These are phyloP conservation scores for Sequoiadendron giganteum DNA, from an alignment of 75 land plant genomes.

Conservation along the genomic window DNA sequence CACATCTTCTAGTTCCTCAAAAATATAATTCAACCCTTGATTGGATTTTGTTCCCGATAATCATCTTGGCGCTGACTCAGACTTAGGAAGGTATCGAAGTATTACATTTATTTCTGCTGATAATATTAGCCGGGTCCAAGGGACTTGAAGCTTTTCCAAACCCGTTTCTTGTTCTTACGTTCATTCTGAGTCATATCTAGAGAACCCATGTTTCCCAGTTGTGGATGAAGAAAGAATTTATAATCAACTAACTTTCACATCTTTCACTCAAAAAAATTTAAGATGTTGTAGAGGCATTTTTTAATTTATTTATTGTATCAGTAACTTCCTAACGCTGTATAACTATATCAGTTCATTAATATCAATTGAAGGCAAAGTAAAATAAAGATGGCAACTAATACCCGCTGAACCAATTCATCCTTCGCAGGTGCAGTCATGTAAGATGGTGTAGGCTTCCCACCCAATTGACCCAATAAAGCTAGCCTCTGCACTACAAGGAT, in stretches of 20 bases:
- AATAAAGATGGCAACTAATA: background rate
- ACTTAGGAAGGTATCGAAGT: no score
- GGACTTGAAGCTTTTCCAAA: no score
- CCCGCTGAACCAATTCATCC: slow-evolving; percentile 58
- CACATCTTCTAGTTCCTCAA: no score
- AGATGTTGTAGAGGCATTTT: background rate
- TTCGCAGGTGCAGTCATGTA: slow-evolving; percentile 53
- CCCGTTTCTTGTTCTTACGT: no score
- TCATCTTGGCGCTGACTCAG: no score
- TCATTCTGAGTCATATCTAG: background rate
- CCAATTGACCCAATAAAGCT: slow-evolving; percentile 28
- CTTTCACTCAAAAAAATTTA: background rate
- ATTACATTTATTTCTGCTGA: no score
- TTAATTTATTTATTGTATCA: background rate
- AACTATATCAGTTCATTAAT: background rate
- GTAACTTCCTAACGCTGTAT: background rate
- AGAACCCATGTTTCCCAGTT: background rate
- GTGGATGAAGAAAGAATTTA: background rate
- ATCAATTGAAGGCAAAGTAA: background rate
- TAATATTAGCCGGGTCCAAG: no score
- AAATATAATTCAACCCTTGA: no score
- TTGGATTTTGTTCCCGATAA: no score
- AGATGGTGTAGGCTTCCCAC: slow-evolving; percentile 26
- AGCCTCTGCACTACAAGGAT: slow-evolving; percentile 38
- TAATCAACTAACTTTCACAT: background rate